Evolutionary conservation across 1,284 basidiomycete genomes (phyloP), one percentile per base, ranked within the genome.

Genomic region (Fistulinella staudtii): DNA sequence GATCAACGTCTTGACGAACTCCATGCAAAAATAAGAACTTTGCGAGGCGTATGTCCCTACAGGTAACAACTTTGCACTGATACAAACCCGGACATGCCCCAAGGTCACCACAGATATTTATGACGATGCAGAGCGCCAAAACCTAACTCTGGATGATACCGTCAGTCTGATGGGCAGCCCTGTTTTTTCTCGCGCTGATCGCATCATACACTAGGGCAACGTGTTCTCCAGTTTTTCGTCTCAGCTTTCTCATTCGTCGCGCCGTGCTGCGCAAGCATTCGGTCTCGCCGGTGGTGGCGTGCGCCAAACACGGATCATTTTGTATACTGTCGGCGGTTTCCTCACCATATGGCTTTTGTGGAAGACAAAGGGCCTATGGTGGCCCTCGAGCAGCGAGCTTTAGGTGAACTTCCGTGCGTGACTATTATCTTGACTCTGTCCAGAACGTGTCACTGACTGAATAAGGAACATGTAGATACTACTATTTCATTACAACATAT

Each of bases 31-130:
- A 77, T 90, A 39, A 76, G 86, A 34, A 83, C 82, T 21, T 60
- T 90, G 35, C 78, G 87, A 51, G 82, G 84, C 11, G 88, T 89
- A 64, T 54, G 77, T 64, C n/a, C 28, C 54, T 17, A 45, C 14
- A 25, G 27, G 29, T 45, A 36, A 27, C 27, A 20, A 38, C 31
- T 18, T 30, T 13, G 29, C 8, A 13, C 24, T 50, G 31, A 64
- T 38, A 15, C 36, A 15, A 45, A 40, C 2, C 38, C 49, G 28
- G 41, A 89, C 36, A 15, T 45, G 41, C 2, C 38, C 49, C 29
- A 41, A 89, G 87, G 74, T 91, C 21, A 91, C 85, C 5, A 80
- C 81, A 15, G 82, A 93, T 66, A 84, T 91, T 45, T 72, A 93
- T 60, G 75, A 82, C 53, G 83, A 92, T 60, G 82, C 83, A 3